A percentile compares a stretch with the other conserved stretches of the same genome.
These are phyloP conservation scores for Diaporthe citrichinensis DNA, from an alignment of 2,329 filamentous ascomycete species.

Conservation along the genomic window DNA sequence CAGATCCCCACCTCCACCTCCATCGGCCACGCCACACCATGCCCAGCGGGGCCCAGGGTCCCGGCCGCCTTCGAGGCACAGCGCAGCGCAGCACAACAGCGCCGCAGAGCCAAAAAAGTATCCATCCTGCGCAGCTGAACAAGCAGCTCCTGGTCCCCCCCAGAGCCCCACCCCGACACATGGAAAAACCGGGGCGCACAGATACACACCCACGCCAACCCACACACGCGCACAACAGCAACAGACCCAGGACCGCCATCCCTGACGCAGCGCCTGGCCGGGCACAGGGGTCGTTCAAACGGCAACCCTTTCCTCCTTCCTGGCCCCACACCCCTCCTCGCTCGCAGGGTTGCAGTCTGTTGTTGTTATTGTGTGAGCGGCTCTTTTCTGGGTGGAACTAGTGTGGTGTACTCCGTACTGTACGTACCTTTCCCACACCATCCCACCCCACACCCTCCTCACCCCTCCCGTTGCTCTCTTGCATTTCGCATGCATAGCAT, in stretches of 20 bases:
- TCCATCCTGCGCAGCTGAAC: neutral
- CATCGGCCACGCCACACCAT: constrained; percentile 24
- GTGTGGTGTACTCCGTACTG: neutral
- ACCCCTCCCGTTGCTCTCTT: neutral
- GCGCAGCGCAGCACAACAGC: neutral
- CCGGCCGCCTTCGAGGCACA: constrained; percentile 5
- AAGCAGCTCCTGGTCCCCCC: constrained; percentile 5
- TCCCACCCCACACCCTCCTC: neutral
- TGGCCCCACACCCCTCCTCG: constrained; percentile 6
- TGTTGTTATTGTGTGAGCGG: neutral
- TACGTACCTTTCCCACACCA: neutral
- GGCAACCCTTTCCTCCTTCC: neutral
- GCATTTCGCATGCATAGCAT: constrained; percentile 20
- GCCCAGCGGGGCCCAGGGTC: constrained; percentile 13
- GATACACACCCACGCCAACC: constrained; percentile 1
- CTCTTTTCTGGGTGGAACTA: neutral
- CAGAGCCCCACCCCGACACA: constrained; percentile 4
- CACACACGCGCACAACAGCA: neutral
- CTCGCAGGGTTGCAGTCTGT: constrained; percentile 1
- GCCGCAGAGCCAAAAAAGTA: neutral
- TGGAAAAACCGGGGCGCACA: constrained; percentile 32
- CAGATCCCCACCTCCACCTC: constrained; percentile 30
- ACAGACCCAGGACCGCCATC: neutral
- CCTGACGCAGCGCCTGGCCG: constrained; percentile 21
- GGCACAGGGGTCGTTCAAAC: constrained; percentile 3